Evolutionary conservation across 176 grass and related monocot species (phyloP), one percentile per base, ranked within the genome.

Genomic region (Alloteropsis semialata): DNA sequence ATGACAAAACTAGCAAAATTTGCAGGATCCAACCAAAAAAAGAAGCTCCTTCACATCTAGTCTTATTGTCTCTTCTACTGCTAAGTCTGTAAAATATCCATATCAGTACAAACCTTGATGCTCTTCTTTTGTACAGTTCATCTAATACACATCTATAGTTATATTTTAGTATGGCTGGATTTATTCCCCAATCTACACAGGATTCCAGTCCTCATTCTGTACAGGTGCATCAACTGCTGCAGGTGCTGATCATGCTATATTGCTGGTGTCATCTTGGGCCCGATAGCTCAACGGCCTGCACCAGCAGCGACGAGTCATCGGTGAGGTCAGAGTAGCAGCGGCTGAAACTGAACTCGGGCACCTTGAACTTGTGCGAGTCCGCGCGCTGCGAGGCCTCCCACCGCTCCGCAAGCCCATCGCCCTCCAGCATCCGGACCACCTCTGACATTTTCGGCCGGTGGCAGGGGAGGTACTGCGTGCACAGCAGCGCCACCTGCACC

Each of bases 351-450:
- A 96, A 94, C 6, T 99, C 96, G 0, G 91, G 89, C 69, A 85
- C 69, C 78, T 91, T 90, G 85, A 92, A 90, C 85, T 88, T 93
- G 61, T 88, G 85, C 0, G 89, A 88, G 60, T 92, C 85, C 1
- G 76, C 80, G 6, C 84, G 84, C 90, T 95, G 93, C 2, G 93
- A 96, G 3, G 96, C 93, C 75, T 99, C 87, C 96, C 96, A 99
- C 76, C 93, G 87, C 76, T 99, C 96, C 0, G 87, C 93, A 1
- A 99, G 96, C 41, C 96, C 93, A 14, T 99, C 96, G 11, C 93
- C 96, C 82, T 99, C 91, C 65, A 99, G 91, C 93, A 99, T 99
- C 18, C 93, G 72, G 16, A 96, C 93, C 62, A 99, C 93, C 80
- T 99, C 96, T 0, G 93, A 99, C 93, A 99, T 99, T 84, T 77